phyloP scores from a whole-genome alignment of 495 filamentous ascomycete genomes.

The Neurospora terricola region DNA sequence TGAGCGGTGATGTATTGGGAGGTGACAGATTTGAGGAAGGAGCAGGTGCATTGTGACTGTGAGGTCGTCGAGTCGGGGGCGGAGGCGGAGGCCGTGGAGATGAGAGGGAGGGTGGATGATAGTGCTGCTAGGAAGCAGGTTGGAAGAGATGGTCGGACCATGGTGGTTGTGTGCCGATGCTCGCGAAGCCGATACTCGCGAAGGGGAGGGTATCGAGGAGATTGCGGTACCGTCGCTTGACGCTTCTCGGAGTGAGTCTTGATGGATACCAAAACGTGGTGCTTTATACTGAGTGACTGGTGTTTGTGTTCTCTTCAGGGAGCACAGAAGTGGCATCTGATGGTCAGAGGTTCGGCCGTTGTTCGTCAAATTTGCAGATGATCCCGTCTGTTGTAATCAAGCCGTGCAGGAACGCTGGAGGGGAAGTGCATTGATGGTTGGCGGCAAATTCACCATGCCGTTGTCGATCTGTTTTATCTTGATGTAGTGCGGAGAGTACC shows the following conservation, averaged over 20 bases:
- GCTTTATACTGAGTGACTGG: neutral
- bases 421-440: neutral
- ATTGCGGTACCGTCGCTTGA: neutral
- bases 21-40: conserved; percentile 7
- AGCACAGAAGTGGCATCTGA: neutral
- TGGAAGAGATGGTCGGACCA: neutral
- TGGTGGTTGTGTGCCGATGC: neutral
- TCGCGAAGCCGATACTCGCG: neutral
- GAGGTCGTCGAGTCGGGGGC: fast-evolving
- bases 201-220: neutral
- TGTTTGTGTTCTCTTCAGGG: neutral
- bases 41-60: conserved; percentile 7
- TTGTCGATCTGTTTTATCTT: neutral
- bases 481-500: neutral
- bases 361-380: neutral
- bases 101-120: neutral
- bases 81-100: neutral
- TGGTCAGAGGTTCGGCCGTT: neutral
- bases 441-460: neutral
- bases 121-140: neutral
- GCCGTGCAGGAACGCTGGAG: neutral
- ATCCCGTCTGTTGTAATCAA: neutral
- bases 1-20: conserved; percentile 9
- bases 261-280: neutral
- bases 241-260: neutral